These are phyloP conservation scores for Apiospora marii DNA, from an alignment of 2,329 filamentous ascomycete genomes.

Conservation along the genomic window DNA sequence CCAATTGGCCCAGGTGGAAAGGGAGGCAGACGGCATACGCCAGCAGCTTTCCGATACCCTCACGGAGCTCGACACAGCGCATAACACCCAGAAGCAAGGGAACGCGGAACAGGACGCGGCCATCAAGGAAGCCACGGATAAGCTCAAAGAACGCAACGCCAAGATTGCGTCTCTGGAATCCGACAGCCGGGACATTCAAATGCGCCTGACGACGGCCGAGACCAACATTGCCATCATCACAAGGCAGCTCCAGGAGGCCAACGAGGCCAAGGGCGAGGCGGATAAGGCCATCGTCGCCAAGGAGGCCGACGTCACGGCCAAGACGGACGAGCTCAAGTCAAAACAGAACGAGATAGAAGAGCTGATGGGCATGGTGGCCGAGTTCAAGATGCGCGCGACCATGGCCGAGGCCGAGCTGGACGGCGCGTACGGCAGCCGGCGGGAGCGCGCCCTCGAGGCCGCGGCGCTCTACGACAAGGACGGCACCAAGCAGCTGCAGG, in stretches of 20 bases:
- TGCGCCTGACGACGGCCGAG: slow-evolving; percentile 47
- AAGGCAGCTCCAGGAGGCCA: slow-evolving; percentile 46
- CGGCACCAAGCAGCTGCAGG: slow-evolving; percentile 41
- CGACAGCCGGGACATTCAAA: slow-evolving; percentile 48
- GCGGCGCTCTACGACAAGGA: slow-evolving; percentile 60
- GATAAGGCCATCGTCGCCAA: slow-evolving; percentile 41
- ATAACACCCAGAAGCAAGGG: slow-evolving; percentile 43
- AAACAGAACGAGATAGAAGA: slow-evolving; percentile 46
- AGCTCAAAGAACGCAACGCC: slow-evolving; percentile 52
- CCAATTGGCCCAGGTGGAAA: slow-evolving; percentile 41
- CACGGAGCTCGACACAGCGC: slow-evolving; percentile 54
- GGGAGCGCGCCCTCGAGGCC: slow-evolving; percentile 65
- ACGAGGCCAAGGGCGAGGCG: slow-evolving; percentile 39
- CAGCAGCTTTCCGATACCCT: slow-evolving; percentile 58
- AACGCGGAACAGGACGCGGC: slow-evolving; percentile 44
- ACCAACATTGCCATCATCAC: slow-evolving; percentile 48
- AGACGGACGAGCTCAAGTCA: slow-evolving; percentile 52
- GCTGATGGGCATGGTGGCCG: slow-evolving; percentile 59
- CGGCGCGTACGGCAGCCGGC: slow-evolving; percentile 65
- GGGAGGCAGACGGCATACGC: slow-evolving; percentile 49
- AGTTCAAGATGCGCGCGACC: slow-evolving; percentile 68
- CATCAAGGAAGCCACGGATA: slow-evolving; percentile 47
- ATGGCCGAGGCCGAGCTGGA: slow-evolving; percentile 69
- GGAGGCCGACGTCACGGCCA: slow-evolving; percentile 36
- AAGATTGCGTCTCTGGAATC: slow-evolving; percentile 54